Evolutionary conservation across 139 green algal species (phyloP), one percentile per base, ranked within the genome.

Genomic region (Raphidocelis subcapitata): DNA sequence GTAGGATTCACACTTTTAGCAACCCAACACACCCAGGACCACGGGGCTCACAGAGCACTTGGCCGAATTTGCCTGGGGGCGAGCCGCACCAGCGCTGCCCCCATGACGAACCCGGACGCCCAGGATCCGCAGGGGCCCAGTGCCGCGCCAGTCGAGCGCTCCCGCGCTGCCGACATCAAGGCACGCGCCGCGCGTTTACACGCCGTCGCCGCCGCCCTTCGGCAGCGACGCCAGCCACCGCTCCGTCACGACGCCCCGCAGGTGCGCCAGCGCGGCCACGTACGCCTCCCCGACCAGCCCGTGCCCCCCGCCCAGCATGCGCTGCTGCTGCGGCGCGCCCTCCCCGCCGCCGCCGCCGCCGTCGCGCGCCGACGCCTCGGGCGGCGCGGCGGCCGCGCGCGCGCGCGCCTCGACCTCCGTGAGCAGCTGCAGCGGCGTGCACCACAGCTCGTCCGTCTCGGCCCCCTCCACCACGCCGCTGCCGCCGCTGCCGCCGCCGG

Each of bases 341-440:
- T 16, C 14, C 12, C 51, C 26, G n/a, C 18, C 1, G 35, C 24
- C 35, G 52, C 46, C 72, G 33, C 18, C 49, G 47, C 14, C 36
- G 49, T 2, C 72, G 4, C 59, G 59, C 5, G 29, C 18, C 26
- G 3, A 20, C n/a, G 64, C 65, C 54, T 73, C 64, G 8, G 60
- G n/a, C n/a, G n/a, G n/a, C n/a, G 44, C 18, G 59, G 29, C 52
- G 62, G 59, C 47, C 49, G 62, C 51, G 33, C 69, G 62, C n/a
- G 82, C 36, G 52, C 77, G 49, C 3, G 65, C 62, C 0, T 86
- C 72, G 3, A 89, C 35, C 77, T 89, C 83, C 24, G 68, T 79
- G 59, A 89, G 63, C 77, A 89, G 59, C 74, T 89, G 76, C 28
- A 77, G 41, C 3, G 76, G 81, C 0, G 81, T 83, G 67, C 76